These are phyloP conservation scores for Boletus bicolor DNA, from an alignment of 768 basidiomycete genomes.

Conservation along the genomic window DNA sequence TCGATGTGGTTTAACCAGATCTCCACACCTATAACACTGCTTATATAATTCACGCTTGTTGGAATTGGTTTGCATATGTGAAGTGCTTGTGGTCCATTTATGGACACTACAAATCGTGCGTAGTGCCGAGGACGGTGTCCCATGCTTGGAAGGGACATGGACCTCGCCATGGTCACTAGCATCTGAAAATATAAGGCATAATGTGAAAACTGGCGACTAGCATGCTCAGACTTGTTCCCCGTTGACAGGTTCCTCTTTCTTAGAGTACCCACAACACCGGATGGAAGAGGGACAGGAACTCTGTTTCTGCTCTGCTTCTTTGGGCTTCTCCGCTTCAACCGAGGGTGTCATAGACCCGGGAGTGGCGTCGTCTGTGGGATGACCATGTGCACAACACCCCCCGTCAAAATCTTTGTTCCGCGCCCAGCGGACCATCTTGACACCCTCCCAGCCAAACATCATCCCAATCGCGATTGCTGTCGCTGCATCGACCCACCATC, in stretches of 20 bases:
- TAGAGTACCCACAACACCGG: background rate
- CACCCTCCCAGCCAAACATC: slow-evolving; percentile 45
- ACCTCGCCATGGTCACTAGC: too few species aligned
- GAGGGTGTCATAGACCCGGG: background rate
- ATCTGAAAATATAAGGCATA: background rate
- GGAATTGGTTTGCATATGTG: background rate
- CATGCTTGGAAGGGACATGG: background rate
- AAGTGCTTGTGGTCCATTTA: background rate
- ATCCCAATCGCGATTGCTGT: slow-evolving; percentile 40
- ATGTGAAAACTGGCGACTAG: background rate
- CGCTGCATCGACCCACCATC: slow-evolving; percentile 49
- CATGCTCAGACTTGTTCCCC: slow-evolving; percentile 5
- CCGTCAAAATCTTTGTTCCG: slow-evolving; percentile 34
- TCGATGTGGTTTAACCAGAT: too few species aligned
- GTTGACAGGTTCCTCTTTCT: background rate
- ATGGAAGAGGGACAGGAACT: background rate
- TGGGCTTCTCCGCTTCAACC: background rate
- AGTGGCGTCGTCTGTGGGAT: background rate
- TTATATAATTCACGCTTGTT: background rate
- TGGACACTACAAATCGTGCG: background rate
- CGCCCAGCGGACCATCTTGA: slow-evolving; percentile 43
- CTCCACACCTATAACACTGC: too few species aligned
- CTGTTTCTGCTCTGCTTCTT: background rate
- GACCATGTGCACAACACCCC: slow-evolving; percentile 33
- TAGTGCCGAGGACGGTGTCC: background rate